Evolutionary conservation across 2,329 filamentous ascomycete genomes (phyloP).

Genomic region (Aureobasidium subglaciale): DNA sequence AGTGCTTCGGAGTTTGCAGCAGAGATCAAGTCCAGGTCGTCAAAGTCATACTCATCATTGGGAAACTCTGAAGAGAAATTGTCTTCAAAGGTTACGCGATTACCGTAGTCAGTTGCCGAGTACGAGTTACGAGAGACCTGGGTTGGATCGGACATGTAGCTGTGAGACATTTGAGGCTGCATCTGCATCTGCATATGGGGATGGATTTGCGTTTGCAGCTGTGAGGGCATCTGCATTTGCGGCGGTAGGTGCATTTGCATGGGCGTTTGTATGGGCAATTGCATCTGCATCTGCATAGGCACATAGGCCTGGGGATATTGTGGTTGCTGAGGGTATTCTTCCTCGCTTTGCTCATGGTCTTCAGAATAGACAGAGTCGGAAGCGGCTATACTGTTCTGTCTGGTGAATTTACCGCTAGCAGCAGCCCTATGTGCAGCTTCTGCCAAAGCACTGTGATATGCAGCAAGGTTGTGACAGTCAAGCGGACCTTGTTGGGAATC

Average conservation of each 20-base stretch:
- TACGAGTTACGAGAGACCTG: constrained; percentile 16
- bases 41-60: constrained; percentile 41
- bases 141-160: constrained; percentile 5
- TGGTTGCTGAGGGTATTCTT: not conserved
- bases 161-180: constrained; percentile 1
- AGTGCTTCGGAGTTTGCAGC: constrained; percentile 91
- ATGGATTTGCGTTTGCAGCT: not conserved
- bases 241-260: not conserved
- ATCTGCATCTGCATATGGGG: constrained; percentile 1
- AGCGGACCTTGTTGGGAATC: constrained; percentile 31
- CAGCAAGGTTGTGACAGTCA: constrained; percentile 49
- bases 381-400: constrained; percentile 44
- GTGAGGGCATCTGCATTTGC: constrained; percentile 1
- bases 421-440: constrained; percentile 72
- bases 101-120: constrained; percentile 33
- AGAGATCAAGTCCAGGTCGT: constrained; percentile 84
- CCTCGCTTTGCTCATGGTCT: constrained; percentile 22
- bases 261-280: not conserved
- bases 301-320: not conserved
- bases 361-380: constrained; percentile 23
- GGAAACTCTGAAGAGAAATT: constrained; percentile 11
- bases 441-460: constrained; percentile 78
- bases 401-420: constrained; percentile 65
- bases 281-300: not conserved
- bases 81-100: constrained; percentile 19